Evolutionary conservation across 2,329 filamentous ascomycete genomes (phyloP).

Genomic region (Diaporthe citrichinensis): DNA sequence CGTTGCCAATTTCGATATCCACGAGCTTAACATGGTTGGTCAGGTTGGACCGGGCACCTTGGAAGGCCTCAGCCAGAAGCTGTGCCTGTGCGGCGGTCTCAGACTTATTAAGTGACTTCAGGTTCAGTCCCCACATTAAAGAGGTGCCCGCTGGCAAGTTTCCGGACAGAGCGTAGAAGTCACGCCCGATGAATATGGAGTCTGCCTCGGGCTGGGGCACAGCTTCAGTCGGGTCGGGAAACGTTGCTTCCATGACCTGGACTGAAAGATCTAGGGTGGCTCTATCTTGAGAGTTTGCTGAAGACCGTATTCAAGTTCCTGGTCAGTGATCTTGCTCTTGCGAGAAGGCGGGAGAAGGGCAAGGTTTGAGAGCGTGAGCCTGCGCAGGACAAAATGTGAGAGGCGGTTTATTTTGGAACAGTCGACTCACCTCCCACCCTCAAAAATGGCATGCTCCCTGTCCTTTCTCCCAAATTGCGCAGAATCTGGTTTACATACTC

Average conservation of each 20-base stretch:
- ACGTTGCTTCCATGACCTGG: slow-evolving; percentile 4
- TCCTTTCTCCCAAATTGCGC: slow-evolving; percentile 1
- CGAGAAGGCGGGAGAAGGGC: neutral
- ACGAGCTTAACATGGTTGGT: neutral
- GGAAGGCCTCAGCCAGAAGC: slow-evolving; percentile 4
- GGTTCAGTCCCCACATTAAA: slow-evolving; percentile 4
- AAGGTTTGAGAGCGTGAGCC: neutral
- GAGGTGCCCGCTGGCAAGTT: neutral
- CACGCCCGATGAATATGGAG: neutral
- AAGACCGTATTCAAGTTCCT: neutral
- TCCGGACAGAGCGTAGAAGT: slow-evolving; percentile 2
- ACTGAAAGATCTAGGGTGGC: neutral
- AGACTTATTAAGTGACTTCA: slow-evolving; percentile 8
- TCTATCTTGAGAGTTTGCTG: slow-evolving; percentile 13
- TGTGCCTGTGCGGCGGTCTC: slow-evolving; percentile 8
- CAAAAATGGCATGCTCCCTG: neutral
- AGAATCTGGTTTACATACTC: slow-evolving; percentile 6
- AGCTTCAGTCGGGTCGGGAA: slow-evolving; percentile 4
- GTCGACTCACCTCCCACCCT: slow-evolving; percentile 1
- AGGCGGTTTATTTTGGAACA: neutral
- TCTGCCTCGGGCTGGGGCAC: slow-evolving; percentile 1
- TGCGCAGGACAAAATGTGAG: neutral
- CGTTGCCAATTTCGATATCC: slow-evolving; percentile 8
- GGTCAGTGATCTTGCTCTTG: neutral
- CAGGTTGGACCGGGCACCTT: slow-evolving; percentile 7